Base-by-base conservation (phyloP, 2,329 filamentous ascomycete genomes). In the Canariomyces notabilis region DNA sequence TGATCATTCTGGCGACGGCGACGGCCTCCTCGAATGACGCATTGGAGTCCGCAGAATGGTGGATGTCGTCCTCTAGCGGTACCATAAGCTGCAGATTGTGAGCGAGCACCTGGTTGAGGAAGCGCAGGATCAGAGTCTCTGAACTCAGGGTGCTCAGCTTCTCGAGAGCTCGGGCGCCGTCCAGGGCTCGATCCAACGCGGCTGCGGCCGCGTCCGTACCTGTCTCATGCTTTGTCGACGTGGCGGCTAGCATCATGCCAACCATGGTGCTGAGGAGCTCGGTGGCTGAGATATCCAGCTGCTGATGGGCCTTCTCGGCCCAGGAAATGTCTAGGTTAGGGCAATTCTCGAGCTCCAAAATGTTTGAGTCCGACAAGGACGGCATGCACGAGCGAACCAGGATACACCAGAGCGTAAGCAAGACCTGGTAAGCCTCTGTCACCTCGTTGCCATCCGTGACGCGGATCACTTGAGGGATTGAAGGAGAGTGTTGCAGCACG, bases 281-380 rank as follows among this genome's bases (percentile, higher is more conserved):
- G 20, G 46, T 44, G 8, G 45, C 18, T 2, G 46, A 37, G 12
- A 58, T 53, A 20, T 48, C 58, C 2, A 56, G 43, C 29, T 54
- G 50, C 1, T 21, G 6, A 15, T 50, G 18, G 20, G 42, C 26
- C 3, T 37, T 14, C 12, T 42, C 18, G 9, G 41, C 20, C 54
- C 55, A 56, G 2, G 14, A 16, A 20, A 6, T 16, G 43, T 19
- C n/a, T n/a, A n/a, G n/a, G n/a, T n/a, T n/a, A n/a, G n/a, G n/a
- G n/a, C n/a, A n/a, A n/a, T n/a, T n/a, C n/a, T n/a, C n/a, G 3
- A 18, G 6, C 14, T 18, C 14, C 15, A n/a, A n/a, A n/a, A n/a
- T n/a, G n/a, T n/a, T n/a, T 18, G 33, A 15, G n/a, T 8, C 18
- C 9, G 9, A 4, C 16, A 21, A 37, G 18, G 35, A 2, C 8